Evolutionary conservation across 2,329 filamentous ascomycete genomes (phyloP), one percentile per base, ranked within the genome.

Genomic region (Diaporthe sp.): DNA sequence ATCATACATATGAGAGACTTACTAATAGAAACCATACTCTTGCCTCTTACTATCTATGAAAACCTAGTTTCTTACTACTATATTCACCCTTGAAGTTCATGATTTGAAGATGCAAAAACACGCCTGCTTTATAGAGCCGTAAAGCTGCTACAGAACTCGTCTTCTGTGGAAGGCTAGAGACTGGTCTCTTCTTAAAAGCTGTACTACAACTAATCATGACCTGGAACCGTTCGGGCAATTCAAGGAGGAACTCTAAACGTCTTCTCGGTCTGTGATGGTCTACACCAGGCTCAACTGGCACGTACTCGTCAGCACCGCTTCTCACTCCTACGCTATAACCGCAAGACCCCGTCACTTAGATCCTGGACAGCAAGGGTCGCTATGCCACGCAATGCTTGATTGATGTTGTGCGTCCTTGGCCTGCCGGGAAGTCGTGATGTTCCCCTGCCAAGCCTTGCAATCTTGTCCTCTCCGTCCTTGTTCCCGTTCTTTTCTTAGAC

Each of bases 381-480:
- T 31, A 22, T 49, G 61, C 61, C 61, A 49, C 42, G 61, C 42
- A 65, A 65, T 46, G 61, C 42, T 49, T 49, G 61, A 65, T 49
- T 19, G 42, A 22, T 25, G 17, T 15, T 34, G 39, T 4, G 17
- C 25, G 19, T n/a, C 34, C 61, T 61, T 65, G 19, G 39, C 61
- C 46, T 34, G 25, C 25, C 17, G 28, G 61, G 28, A 8, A 34
- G 25, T 49, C n/a, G 34, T 49, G 61, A 65, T 31, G 17, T 34
- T 31, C 42, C 61, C 61, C 42, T 49, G 61, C 61, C 61, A 65
- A 65, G 61, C 15, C 25, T 65, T 65, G 8, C 42, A 65, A 65
- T 49, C 25, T 65, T 9, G 37, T 15, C 39, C 59, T 31, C 59
- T 31, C 15, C 39, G 15, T 46, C 46, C 15, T 31, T 39, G 8